Evolutionary conservation across 2,329 filamentous ascomycete species (phyloP).

Genomic region (Ceratocystis papillata): DNA sequence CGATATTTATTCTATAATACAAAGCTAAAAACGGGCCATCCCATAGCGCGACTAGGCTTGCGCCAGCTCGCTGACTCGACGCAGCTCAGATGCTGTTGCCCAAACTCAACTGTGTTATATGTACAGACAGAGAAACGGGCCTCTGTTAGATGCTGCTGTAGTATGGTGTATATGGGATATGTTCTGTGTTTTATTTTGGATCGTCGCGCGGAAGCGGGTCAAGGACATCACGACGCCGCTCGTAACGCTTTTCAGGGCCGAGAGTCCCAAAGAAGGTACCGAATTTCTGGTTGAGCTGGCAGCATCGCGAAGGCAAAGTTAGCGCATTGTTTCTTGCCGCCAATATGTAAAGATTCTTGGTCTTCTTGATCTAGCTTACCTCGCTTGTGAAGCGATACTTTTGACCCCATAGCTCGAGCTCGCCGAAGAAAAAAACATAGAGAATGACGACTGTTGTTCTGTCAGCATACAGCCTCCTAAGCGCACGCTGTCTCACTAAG

Average conservation of each 20-base stretch:
- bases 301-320: not conserved
- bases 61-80: not conserved
- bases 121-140: not conserved
- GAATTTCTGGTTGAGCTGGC: conserved; percentile 25
- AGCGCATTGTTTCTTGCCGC: not conserved
- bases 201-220: conserved; percentile 26
- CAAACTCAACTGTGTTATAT: not conserved
- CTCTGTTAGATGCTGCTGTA: not conserved
- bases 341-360: not conserved
- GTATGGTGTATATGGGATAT: not conserved
- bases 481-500: no score
- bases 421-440: conserved; percentile 35
- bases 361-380: conserved; percentile 27
- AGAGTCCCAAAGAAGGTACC: conserved; percentile 35
- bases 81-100: not conserved
- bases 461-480: not conserved
- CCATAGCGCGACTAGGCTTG: not conserved
- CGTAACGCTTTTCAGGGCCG: conserved; percentile 36
- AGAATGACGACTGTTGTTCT: conserved; percentile 31
- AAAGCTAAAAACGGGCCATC: not conserved
- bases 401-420: conserved; percentile 38
- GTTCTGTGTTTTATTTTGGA: not conserved
- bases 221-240: conserved; percentile 34
- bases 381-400: conserved; percentile 37
- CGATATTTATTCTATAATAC: not conserved